phyloP scores from a whole-genome alignment of 2,329 filamentous ascomycete species.

The Ophiostoma sp. region DNA sequence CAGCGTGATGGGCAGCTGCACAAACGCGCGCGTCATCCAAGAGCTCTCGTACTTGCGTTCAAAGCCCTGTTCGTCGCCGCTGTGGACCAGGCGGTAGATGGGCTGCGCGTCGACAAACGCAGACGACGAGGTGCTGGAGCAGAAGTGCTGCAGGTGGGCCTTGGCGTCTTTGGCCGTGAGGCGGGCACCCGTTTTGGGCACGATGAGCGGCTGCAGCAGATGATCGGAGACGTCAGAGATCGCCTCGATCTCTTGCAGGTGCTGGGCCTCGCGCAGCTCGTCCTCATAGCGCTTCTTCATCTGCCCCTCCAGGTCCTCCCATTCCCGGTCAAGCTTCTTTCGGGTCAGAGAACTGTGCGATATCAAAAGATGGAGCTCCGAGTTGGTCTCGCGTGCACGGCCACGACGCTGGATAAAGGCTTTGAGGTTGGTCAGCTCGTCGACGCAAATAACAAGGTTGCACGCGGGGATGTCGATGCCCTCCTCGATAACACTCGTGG shows the following conservation, averaged over 20 bases:
- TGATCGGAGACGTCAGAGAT: conserved; percentile 36
- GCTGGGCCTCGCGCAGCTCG: conserved; percentile 48
- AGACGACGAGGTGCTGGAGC: conserved; percentile 51
- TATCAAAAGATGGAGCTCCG: conserved; percentile 46
- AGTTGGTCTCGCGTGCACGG: conserved; percentile 47
- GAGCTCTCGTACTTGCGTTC: conserved; percentile 27
- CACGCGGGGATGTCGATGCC: conserved; percentile 62
- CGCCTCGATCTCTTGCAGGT: conserved; percentile 45
- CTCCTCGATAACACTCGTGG: conserved; percentile 61
- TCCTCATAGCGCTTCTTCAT: conserved; percentile 68
- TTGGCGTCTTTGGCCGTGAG: conserved; percentile 69
- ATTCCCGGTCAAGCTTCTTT: conserved; percentile 38
- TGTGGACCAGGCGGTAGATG: conserved; percentile 45
- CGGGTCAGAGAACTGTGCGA: conserved; percentile 18
- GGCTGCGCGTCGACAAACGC: conserved; percentile 62
- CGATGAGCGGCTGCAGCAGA: conserved; percentile 24
- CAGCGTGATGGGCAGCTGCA: conserved; percentile 66
- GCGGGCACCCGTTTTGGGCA: conserved; percentile 49
- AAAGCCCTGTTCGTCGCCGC: not conserved
- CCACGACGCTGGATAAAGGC: conserved; percentile 55
- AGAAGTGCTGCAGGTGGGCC: conserved; percentile 78
- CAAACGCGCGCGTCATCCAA: conserved; percentile 48
- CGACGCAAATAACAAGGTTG: conserved; percentile 56
- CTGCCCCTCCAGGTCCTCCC: conserved; percentile 62
- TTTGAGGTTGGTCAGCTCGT: conserved; percentile 49